Conservation (phyloP, 805 yeast genomes). For the Wickerhamomyces queroliae region DNA sequence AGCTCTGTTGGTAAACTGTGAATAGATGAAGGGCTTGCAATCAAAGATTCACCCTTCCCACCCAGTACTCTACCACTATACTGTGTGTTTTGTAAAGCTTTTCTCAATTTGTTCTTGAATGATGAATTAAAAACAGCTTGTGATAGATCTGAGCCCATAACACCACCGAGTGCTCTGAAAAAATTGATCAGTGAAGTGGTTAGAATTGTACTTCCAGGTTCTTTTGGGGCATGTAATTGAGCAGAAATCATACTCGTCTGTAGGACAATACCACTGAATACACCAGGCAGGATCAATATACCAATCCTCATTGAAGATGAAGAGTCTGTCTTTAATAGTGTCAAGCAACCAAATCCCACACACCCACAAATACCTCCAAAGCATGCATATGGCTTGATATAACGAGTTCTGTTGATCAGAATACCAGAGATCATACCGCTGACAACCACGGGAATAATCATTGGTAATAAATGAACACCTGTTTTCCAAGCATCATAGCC, state of each 20-base stretch:
- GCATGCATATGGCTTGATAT: slow-evolving; percentile 36
- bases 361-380: slow-evolving; percentile 30
- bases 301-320: slow-evolving; percentile 34
- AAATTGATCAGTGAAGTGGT: slow-evolving; percentile 41
- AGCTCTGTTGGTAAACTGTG: not conserved
- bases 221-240: slow-evolving; percentile 46
- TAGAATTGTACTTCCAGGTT: slow-evolving; percentile 42
- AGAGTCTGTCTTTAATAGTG: slow-evolving; percentile 35
- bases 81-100: not conserved
- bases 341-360: slow-evolving; percentile 39
- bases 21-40: not conserved
- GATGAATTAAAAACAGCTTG: slow-evolving; percentile 34
- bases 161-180: slow-evolving; percentile 39
- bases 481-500: slow-evolving; percentile 17
- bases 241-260: slow-evolving; percentile 39
- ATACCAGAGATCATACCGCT: too few species aligned
- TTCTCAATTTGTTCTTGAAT: slow-evolving; percentile 12
- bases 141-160: slow-evolving; percentile 36
- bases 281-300: slow-evolving; percentile 39
- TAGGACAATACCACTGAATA: slow-evolving; percentile 39
- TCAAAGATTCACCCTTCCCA: not conserved
- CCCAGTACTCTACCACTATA: not conserved
- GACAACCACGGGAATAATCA: slow-evolving; percentile 11
- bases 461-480: slow-evolving; percentile 18
- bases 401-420: slow-evolving; percentile 28